These are phyloP conservation scores for Phialocephala sp. DNA, from an alignment of 2,329 filamentous ascomycete genomes.

Conservation along the genomic window DNA sequence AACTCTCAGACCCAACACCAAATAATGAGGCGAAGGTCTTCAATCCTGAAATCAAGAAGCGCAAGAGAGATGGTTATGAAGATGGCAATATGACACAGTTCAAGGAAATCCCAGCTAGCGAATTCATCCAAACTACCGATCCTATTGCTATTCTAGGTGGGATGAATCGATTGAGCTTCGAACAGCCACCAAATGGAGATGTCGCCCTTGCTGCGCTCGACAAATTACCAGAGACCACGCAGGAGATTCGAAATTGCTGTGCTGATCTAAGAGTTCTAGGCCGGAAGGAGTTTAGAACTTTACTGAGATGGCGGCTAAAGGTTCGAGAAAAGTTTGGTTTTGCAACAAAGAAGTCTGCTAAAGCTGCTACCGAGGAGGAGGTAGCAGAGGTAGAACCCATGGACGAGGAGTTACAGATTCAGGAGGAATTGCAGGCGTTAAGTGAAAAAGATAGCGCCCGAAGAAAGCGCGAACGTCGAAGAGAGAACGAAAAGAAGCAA, in stretches of 20 bases:
- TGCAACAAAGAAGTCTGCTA: conserved; percentile 65
- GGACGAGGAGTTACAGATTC: conserved; percentile 92
- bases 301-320: conserved; percentile 88
- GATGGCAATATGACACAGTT: conserved; percentile 93
- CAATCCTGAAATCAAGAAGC: conserved; percentile 96
- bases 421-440: conserved; percentile 83
- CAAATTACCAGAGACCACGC: conserved; percentile 84
- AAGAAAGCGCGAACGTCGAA: conserved; percentile 83
- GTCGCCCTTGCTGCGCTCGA: conserved; percentile 85
- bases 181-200: conserved; percentile 80
- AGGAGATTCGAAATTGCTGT: conserved; percentile 80
- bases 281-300: conserved; percentile 89
- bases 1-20: conserved; percentile 81
- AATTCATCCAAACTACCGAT: conserved; percentile 92
- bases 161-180: conserved; percentile 83
- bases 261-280: conserved; percentile 87
- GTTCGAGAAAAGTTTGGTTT: conserved; percentile 92
- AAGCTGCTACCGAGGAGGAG: conserved; percentile 60
- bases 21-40: conserved; percentile 99
- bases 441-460: conserved; percentile 78
- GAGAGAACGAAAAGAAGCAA: conserved; percentile 91
- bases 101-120: conserved; percentile 85
- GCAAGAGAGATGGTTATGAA: conserved; percentile 96
- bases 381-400: conserved; percentile 85
- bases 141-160: conserved; percentile 90